Conservation (phyloP, 306 rosid species). For the Inga leiocalycina region DNA sequence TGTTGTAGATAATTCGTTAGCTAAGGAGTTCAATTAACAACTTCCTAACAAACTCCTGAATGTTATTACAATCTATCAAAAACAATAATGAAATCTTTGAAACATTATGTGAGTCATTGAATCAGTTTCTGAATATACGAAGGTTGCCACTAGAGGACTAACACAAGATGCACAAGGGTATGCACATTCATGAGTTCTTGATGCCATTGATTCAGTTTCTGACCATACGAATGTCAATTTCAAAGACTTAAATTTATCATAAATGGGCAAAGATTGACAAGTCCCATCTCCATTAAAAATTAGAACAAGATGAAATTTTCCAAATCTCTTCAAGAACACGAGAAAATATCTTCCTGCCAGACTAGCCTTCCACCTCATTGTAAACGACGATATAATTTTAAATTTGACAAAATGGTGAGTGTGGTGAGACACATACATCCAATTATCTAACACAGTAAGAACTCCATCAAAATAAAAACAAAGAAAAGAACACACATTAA, state of each 20-base stretch:
- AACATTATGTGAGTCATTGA: not conserved
- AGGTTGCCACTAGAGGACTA: not conserved
- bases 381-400: not conserved
- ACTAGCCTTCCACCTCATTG: not conserved
- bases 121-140: too few relatives aligned
- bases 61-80: not conserved
- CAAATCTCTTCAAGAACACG: not conserved
- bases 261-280: not conserved
- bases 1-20: too few relatives aligned
- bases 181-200: not conserved
- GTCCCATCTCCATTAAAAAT: not conserved
- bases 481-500: not conserved
- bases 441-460: not conserved
- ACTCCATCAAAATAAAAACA: not conserved
- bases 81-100: not conserved
- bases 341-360: not conserved
- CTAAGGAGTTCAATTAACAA: not conserved
- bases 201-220: not conserved
- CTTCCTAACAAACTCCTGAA: not conserved
- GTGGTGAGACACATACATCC: not conserved
- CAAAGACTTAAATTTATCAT: not conserved
- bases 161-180: not conserved
- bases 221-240: not conserved
- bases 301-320: not conserved
- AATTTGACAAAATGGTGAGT: not conserved